Evolutionary conservation across 2,329 filamentous ascomycete species (phyloP).

Genomic region (Fusarium virguliforme): DNA sequence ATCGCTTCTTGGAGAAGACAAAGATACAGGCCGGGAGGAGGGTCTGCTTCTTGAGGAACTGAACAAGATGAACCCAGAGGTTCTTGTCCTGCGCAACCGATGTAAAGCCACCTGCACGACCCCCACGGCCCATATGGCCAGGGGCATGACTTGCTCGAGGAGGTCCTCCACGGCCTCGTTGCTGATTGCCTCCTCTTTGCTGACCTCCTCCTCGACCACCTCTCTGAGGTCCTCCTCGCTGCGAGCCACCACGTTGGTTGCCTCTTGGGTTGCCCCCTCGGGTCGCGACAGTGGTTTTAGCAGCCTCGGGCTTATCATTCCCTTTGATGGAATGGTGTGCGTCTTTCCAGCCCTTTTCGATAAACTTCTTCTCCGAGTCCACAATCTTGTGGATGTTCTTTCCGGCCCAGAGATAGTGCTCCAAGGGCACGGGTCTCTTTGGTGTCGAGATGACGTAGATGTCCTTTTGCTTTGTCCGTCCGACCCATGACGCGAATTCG

Average conservation of each 20-base stretch:
- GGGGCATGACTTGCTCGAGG: conserved; percentile 74
- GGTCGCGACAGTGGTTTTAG: conserved; percentile 55
- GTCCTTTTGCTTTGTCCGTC: conserved; percentile 97
- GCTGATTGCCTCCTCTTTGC: conserved; percentile 64
- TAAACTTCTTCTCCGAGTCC: conserved; percentile 90
- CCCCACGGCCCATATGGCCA: conserved; percentile 92
- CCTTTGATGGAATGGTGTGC: conserved; percentile 87
- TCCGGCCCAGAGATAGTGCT: conserved; percentile 96
- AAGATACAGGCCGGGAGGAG: conserved; percentile 96
- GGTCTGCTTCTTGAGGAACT: conserved; percentile 88
- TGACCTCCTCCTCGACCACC: conserved; percentile 67
- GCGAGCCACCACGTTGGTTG: conserved; percentile 53
- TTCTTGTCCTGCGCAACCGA: conserved; percentile 96
- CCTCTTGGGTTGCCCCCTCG: conserved; percentile 60
- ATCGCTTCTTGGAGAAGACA: conserved; percentile 98
- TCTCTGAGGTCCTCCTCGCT: conserved; percentile 61
- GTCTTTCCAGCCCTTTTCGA: conserved; percentile 95
- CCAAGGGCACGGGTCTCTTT: conserved; percentile 93
- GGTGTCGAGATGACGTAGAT: conserved; percentile 99
- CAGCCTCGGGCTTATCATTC: conserved; percentile 79
- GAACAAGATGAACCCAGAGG: conserved; percentile 95
- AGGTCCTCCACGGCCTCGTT: conserved; percentile 68
- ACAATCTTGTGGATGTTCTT: conserved; percentile 97
- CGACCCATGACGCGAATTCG: conserved; percentile 98
- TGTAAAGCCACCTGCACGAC: conserved; percentile 87